Evolutionary conservation across 495 filamentous ascomycete genomes (phyloP).

Genomic region (Penicillium cataractarum): DNA sequence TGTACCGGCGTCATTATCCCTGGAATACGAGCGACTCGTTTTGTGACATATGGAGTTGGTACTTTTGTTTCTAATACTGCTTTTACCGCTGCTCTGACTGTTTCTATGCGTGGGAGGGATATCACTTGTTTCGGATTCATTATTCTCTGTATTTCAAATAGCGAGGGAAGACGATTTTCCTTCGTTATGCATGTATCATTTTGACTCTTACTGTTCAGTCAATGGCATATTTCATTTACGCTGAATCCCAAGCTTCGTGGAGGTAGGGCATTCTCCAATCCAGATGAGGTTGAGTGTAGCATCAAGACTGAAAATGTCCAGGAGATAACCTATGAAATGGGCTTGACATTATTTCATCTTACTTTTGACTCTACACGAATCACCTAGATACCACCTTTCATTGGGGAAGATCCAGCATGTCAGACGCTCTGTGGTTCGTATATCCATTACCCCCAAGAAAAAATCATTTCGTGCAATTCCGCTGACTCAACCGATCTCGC

Average conservation of each 20-base stretch:
- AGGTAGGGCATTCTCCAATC: too few relatives aligned
- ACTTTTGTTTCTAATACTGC: background rate
- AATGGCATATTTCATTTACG: background rate
- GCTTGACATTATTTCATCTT: too few relatives aligned
- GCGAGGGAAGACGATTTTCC: background rate
- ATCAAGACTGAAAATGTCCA: too few relatives aligned
- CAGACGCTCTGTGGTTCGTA: too few relatives aligned
- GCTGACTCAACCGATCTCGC: too few relatives aligned
- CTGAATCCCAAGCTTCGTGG: background rate
- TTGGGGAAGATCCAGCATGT: too few relatives aligned
- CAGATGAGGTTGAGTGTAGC: too few relatives aligned
- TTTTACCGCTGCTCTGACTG: background rate
- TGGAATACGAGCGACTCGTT: constrained; percentile 6
- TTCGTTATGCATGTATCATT: background rate
- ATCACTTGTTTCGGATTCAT: background rate
- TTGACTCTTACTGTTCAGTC: background rate
- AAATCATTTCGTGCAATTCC: too few relatives aligned
- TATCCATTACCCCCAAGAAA: too few relatives aligned
- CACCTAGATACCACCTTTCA: too few relatives aligned
- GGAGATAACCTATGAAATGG: too few relatives aligned
- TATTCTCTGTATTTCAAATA: background rate
- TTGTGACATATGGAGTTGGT: constrained; percentile 1
- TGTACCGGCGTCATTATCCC: background rate
- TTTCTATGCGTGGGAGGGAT: background rate
- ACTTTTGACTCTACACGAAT: too few relatives aligned